Percentiles rank a stretch among this genome's conserved stretches.
phyloP scores from a whole-genome alignment of 352 stramenopile genomes.

The Pythium brassicae region DNA sequence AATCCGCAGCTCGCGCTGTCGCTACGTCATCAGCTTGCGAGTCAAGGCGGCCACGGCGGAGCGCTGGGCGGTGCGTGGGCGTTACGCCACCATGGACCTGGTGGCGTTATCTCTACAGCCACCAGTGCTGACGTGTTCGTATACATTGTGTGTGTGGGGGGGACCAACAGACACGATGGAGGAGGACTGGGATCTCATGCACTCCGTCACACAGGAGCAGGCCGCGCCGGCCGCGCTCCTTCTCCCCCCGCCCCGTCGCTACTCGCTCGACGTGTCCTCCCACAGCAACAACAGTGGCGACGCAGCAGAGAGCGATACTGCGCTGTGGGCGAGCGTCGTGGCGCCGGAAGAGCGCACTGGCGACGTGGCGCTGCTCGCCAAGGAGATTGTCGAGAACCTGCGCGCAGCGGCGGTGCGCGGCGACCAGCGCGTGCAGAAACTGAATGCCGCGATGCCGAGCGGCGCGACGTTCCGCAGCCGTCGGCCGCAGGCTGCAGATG shows the following conservation, averaged over 20 bases:
- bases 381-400: conserved; percentile 43
- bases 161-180: conserved; percentile 7
- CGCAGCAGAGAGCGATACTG: conserved; percentile 4
- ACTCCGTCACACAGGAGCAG: conserved; percentile 9
- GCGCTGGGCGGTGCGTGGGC: conserved; percentile 5
- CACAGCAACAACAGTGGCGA: not conserved
- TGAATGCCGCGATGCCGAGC: conserved; percentile 18
- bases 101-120: no score
- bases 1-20: conserved; percentile 14
- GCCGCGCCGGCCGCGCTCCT: not conserved
- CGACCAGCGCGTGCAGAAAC: conserved; percentile 21
- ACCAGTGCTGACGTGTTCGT: no score
- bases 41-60: conserved; percentile 1
- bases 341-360: conserved; percentile 14
- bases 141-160: not conserved
- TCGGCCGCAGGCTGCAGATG: no score
- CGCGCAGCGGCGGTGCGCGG: conserved; percentile 20
- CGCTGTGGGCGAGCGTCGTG: conserved; percentile 9
- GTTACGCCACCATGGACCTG: not conserved
- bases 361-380: conserved; percentile 18
- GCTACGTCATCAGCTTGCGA: conserved; percentile 10
- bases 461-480: conserved; percentile 11
- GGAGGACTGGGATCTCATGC: conserved; percentile 19
- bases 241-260: conserved; percentile 1
- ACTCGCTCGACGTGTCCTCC: conserved; percentile 7